Evolutionary conservation across 2,329 filamentous ascomycete genomes (phyloP).

Genomic region (Xylariaceae sp.): DNA sequence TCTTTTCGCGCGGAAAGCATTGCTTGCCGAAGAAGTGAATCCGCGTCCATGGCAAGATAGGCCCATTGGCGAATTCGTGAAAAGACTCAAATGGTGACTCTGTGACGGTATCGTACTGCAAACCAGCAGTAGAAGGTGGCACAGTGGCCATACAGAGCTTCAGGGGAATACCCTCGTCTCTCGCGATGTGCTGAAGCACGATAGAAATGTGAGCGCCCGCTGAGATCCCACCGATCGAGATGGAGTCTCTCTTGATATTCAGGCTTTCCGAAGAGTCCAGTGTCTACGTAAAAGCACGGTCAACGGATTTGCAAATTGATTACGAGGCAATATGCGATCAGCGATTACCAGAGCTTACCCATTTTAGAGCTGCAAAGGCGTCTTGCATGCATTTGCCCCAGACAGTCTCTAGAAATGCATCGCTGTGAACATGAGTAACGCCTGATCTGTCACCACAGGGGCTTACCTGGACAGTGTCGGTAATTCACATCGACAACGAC

Average conservation of each 20-base stretch:
- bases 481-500: conserved; percentile 37
- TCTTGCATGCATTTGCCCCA: conserved; percentile 35
- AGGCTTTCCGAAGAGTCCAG: conserved; percentile 22
- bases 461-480: conserved; percentile 33
- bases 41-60: conserved; percentile 29
- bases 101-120: conserved; percentile 27
- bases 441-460: background rate
- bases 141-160: conserved; percentile 31
- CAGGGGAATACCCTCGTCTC: conserved; percentile 32
- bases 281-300: conserved; percentile 15
- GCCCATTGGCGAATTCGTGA: conserved; percentile 29
- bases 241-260: conserved; percentile 28
- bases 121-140: conserved; percentile 19
- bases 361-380: conserved; percentile 31
- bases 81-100: conserved; percentile 33
- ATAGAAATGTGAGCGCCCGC: conserved; percentile 32
- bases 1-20: conserved; percentile 24
- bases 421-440: background rate
- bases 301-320: background rate
- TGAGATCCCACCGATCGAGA: conserved; percentile 35
- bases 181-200: conserved; percentile 32
- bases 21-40: conserved; percentile 29
- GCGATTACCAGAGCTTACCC: conserved; percentile 21
- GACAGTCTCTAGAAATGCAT: conserved; percentile 20
- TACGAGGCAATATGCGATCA: too few species aligned